Evolutionary conservation across 1,139 yeast species (phyloP), one percentile per base, ranked within the genome.

Genomic region (Blastobotrys indianensis): DNA sequence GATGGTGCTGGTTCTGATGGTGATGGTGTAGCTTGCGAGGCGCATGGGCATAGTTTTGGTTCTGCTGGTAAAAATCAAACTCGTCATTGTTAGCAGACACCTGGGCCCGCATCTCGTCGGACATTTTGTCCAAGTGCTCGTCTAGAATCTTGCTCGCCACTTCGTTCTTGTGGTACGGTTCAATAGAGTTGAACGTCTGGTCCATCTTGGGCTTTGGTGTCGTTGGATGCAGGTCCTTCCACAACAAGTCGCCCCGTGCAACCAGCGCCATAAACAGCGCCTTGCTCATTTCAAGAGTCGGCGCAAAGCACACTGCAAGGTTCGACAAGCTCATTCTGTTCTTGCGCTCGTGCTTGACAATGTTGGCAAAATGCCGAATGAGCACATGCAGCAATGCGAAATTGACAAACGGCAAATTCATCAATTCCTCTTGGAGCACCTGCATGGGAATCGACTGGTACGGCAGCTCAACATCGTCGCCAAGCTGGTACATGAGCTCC

Each of bases 321-420:
- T 60, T 61, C 10, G 59, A 45, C 12, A 59, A 44, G 11, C 64
- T 47, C 68, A 64, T 64, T 30, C 58, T 54, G 51, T 64, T 64
- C 31, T 20, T 29, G 28, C 45, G 40, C 11, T 50, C 37, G 31
- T 54, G 42, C 10, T 41, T 43, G 23, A 55, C 53, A 9, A 63
- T 59, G 16, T 32, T 33, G 11, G 53, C 33, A 30, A 63, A 51
- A 41, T 63, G 67, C 29, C 54, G 44, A n/a, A 58, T 50, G 29
- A 63, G 47, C 23, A 53, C 52, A 25, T 57, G 60, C 8, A 63
- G 48, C 32, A 59, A 33, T 2, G 63, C 60, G 46, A 59, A 62
- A 44, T 59, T 57, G 49, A 49, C 46, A 11, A 54, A 49, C 23
- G 60, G 52, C 28, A 58, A 47, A 2, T 47, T 48, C 39, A 49